Evolutionary conservation across 2,329 filamentous ascomycete species (phyloP), one percentile per base, ranked within the genome.

Genomic region (Scytalidium lignicola): DNA sequence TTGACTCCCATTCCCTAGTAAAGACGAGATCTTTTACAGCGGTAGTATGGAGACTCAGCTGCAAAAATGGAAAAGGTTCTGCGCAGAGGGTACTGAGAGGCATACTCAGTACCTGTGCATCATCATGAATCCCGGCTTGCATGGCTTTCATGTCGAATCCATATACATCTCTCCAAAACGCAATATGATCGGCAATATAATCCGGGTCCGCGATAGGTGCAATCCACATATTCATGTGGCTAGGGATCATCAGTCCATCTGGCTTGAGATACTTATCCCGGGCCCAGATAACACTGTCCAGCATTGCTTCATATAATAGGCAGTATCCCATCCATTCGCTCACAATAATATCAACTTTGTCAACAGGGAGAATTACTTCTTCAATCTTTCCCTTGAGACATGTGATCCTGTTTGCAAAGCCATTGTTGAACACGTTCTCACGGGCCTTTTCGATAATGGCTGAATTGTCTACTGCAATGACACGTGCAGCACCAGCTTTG

Each of bases 311-410:
- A 67, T 95, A 97, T 5, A 96, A 78, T 17, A 96, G 78, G 55
- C 85, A 88, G 66, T 97, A 97, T 23, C 91, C 91, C 91, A 97
- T 97, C 91, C 91, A 97, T 68, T 97, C 91, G 51, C 88, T 95
- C 52, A 97, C 85, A 64, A 97, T 96, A 62, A 97, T 86, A 69
- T 97, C 92, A 42, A 96, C 91, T 62, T 91, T 75, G 47, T 82
- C 75, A 7, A 92, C 85, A 1, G 88, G 90, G 19, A 90, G 76
- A 49, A 70, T 75, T 48, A 95, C 87, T 57, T 96, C 90, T 67
- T 97, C 92, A 52, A 96, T 88, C 62, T 89, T 88, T 32, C 92
- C 91, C 55, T 85, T 82, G 44, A 96, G 74, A 60, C 88, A 90
- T 41, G 85, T 90, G 62, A 97, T 90, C 20, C 77, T 75, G 59